These are phyloP conservation scores for Chloris gayana DNA, from an alignment of 176 grass and related monocot genomes.

Conservation along the genomic window DNA sequence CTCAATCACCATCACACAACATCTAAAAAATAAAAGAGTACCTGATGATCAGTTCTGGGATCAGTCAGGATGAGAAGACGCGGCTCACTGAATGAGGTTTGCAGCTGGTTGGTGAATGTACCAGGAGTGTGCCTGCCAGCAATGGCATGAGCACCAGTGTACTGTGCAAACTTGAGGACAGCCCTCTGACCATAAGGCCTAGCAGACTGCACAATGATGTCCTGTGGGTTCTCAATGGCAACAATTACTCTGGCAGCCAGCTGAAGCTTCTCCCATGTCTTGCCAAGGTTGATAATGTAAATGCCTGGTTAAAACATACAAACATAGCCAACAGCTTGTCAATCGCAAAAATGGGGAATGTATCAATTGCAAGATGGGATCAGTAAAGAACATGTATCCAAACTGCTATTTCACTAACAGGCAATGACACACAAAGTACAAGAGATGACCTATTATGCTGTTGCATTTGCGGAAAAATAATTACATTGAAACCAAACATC, in stretches of 20 bases:
- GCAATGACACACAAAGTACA: not conserved
- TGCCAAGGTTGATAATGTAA: conserved; percentile 73
- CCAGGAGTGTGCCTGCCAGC: conserved; percentile 82
- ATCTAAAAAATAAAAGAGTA: conserved; percentile 14
- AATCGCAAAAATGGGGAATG: not conserved
- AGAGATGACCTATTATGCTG: not conserved
- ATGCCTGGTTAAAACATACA: conserved; percentile 41
- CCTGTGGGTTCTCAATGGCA: conserved; percentile 72
- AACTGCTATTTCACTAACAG: not conserved
- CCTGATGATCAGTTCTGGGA: conserved; percentile 77
- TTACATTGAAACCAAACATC: not conserved
- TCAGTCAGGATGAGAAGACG: conserved; percentile 78
- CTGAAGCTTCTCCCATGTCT: conserved; percentile 77
- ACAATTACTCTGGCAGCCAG: conserved; percentile 73
- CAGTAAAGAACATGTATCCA: not conserved
- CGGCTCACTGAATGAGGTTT: conserved; percentile 77
- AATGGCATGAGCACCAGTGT: conserved; percentile 78
- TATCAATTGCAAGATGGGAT: not conserved
- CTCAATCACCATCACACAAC: not conserved
- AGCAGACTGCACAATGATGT: conserved; percentile 81
- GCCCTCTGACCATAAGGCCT: conserved; percentile 80
- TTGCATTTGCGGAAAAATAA: not conserved
- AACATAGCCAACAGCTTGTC: not conserved
- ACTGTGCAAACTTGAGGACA: conserved; percentile 80
- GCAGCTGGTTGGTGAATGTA: conserved; percentile 82